Base-by-base conservation (phyloP, 805 yeast genomes). In the Priceomyces castillae region DNA sequence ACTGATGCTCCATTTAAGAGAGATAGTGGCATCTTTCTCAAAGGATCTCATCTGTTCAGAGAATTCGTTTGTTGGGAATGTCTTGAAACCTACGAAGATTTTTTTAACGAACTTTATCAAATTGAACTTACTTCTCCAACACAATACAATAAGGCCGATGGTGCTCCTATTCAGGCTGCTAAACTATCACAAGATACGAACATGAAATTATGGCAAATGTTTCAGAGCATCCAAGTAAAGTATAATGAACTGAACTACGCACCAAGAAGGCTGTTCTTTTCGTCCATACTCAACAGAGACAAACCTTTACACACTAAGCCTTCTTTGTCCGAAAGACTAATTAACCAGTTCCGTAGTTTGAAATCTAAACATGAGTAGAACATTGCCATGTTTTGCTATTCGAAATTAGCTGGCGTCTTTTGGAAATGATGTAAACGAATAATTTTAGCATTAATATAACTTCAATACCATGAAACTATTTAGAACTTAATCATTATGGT, bases 51-150 rank as follows among this genome's bases (percentile, higher is more conserved):
- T 53, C 67, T 12, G 34, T 74, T 61, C 51, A 67, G 69, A 33
- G 87, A 83, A 52, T 74, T 83, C 46, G 82, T 83, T 0, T 83
- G 90, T 52, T 74, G 77, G 38, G 74, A 73, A 41, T 83, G 90
- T 51, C 76, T 82, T 11, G 78, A 68, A 40, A 71, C 67, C n/a
- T 80, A 80, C 52, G 84, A 80, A 51, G 66, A 65, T 37, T 69
- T 79, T 19, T 67, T 75, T 16, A 69, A 67, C 52, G 82, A 77
- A 47, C 56, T 61, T 16, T 40, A 37, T 34, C 39, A 28, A 16
- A 31, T 38, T 17, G 40, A 44, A 33, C 19, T 40, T 28, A 34
- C 16, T 16, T 14, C 30, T 30, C 31, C 39, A n/a, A n/a, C 31
- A 12, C 31, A 28, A 28, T 28, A 28, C 31, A 5, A 10, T 12